These are phyloP conservation scores for Acer saccharum DNA, from an alignment of 345 rosid genomes.

Conservation along the genomic window DNA sequence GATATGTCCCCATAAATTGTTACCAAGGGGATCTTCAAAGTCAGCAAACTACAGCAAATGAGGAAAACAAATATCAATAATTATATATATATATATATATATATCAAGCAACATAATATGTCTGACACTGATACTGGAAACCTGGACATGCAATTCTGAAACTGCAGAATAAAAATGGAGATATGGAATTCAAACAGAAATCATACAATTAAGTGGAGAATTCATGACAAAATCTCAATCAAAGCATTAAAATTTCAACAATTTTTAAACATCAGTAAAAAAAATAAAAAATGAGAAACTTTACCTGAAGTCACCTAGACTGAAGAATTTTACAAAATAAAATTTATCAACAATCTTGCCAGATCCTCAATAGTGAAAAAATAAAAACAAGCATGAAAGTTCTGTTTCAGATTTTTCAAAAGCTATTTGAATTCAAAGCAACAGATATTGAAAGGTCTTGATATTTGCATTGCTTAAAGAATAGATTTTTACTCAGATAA, in stretches of 20 bases:
- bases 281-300: background rate
- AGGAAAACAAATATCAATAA: background rate
- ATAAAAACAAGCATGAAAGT: background rate
- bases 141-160: background rate
- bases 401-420: background rate
- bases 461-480: background rate
- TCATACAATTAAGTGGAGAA: background rate
- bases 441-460: background rate
- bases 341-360: background rate
- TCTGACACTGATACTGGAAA: background rate
- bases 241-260: background rate
- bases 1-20: background rate
- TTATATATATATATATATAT: background rate
- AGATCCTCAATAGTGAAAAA: background rate
- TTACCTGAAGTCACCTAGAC: background rate
- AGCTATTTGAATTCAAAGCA: background rate
- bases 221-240: background rate
- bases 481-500: background rate
- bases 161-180: background rate
- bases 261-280: background rate
- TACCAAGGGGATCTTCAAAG: background rate
- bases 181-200: constrained; percentile 9
- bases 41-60: background rate
- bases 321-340: background rate
- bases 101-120: background rate